Evolutionary conservation across 75 land plant genomes (phyloP), one percentile per base, ranked within the genome.

Genomic region (Sequoia sempervirens): DNA sequence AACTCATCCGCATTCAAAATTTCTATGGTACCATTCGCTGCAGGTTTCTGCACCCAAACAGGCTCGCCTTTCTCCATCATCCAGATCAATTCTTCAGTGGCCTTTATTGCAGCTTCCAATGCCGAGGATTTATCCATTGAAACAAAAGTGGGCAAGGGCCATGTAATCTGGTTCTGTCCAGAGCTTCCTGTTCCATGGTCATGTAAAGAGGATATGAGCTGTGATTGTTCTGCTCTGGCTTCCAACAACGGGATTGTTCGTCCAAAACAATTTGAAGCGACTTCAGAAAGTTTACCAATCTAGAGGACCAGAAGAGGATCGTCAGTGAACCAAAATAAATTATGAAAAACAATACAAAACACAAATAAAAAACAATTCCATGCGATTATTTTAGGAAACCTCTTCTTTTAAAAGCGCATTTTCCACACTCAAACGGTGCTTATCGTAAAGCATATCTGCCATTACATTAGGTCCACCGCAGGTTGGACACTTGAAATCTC

Each of bases 381-480:
- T 18, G 5, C 0, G 5, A 20, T 18, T 15, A 1, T 20, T 20
- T 18, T 61, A 26, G 8, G 28, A 1, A 80, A 89, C 94, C 92
- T 96, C 96, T 18, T 94, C 92, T 84, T 88, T 92, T 83, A 96
- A 79, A 0, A 88, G 87, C n/a, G 88, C 84, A 83, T 96, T 96
- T 50, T 96, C 94, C 75, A 91, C 83, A 14, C 89, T 84, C 53
- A 94, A 82, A 54, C 88, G 86, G 38, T 90, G 92, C 34, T 91
- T 90, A 78, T 96, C 91, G 41, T 88, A 86, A 56, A 86, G 86
- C 5, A 89, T 64, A 46, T 93, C 90, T 68, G 89, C 90, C 11
- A 64, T 23, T 28, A 84, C 69, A 2, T 84, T 85, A 56, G 92
- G 92, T 9, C 91, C 90, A 4, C 93, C 94, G 75, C 97, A 95